Evolutionary conservation across 2,329 filamentous ascomycete species (phyloP).

Genomic region (Diaporthe sp.): DNA sequence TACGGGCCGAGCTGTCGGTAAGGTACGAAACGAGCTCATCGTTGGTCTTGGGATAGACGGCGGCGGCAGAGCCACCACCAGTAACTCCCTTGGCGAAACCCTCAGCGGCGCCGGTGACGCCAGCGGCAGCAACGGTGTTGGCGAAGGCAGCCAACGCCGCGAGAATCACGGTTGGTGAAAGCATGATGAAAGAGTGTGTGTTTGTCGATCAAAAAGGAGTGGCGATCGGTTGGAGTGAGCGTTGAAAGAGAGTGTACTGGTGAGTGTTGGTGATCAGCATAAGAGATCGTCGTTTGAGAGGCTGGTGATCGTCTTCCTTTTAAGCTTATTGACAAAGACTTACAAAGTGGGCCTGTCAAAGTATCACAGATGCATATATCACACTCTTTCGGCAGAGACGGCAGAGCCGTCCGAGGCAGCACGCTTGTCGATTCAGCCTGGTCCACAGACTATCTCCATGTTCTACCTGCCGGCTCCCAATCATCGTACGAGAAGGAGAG

Average conservation of each 20-base stretch:
- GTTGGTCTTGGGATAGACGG: constrained; percentile 64
- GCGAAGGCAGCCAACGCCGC: constrained; percentile 21
- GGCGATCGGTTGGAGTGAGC: not conserved
- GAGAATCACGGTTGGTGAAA: constrained; percentile 10
- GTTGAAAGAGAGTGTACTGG: constrained; percentile 10
- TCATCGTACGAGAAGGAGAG: not conserved
- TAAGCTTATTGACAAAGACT: constrained; percentile 13
- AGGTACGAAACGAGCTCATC: constrained; percentile 70
- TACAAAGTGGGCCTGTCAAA: not conserved
- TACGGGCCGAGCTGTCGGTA: constrained; percentile 60
- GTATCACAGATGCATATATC: not conserved
- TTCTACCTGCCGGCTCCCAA: not conserved
- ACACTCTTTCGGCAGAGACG: not conserved
- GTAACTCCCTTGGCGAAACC: constrained; percentile 64
- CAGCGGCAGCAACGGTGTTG: constrained; percentile 4
- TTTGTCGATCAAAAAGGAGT: not conserved
- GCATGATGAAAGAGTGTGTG: constrained; percentile 5
- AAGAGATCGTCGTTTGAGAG: not conserved
- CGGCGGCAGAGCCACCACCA: constrained; percentile 65
- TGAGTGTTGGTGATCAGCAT: not conserved
- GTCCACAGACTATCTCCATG: constrained; percentile 8
- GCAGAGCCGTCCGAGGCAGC: not conserved
- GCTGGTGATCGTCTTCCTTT: constrained; percentile 23
- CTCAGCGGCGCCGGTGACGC: constrained; percentile 48
- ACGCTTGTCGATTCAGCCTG: not conserved